These are phyloP conservation scores for Diaporthe sp. DNA, from an alignment of 2,329 filamentous ascomycete genomes.

Conservation along the genomic window DNA sequence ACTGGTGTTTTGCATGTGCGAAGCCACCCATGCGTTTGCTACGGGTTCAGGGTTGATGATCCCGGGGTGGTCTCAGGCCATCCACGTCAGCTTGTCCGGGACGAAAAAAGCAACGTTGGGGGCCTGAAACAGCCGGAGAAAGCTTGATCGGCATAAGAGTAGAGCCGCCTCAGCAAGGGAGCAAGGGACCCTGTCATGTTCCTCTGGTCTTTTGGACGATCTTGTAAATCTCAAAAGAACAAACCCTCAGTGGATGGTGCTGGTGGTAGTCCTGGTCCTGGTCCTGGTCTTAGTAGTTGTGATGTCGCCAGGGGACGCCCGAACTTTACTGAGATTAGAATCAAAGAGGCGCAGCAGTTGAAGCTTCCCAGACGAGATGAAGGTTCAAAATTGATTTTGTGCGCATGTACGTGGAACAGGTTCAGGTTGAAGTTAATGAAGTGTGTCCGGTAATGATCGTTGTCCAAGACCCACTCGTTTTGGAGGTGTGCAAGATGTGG, in stretches of 20 bases:
- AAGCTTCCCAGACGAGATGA: constrained; percentile 1
- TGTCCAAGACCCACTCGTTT: constrained; percentile 1
- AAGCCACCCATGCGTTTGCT: not conserved
- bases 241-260: not conserved
- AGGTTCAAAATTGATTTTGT: not conserved
- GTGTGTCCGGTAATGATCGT: constrained; percentile 16
- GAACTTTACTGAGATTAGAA: not conserved
- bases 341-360: not conserved
- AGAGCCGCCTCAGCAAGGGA: constrained; percentile 14
- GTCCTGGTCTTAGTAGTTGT: not conserved
- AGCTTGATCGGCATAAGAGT: constrained; percentile 28
- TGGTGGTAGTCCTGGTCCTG: not conserved
- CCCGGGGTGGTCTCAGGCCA: not conserved
- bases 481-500: constrained; percentile 11
- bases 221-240: not conserved
- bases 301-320: not conserved
- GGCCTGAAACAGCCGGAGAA: constrained; percentile 6
- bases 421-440: constrained; percentile 24
- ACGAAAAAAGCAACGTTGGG: constrained; percentile 4
- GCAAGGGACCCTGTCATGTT: not conserved
- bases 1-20: not conserved
- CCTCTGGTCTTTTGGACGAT: not conserved
- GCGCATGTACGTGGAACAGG: constrained; percentile 7
- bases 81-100: constrained; percentile 15
- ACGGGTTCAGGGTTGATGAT: not conserved